These are phyloP conservation scores for Orbilia oligospora DNA, from an alignment of 2,329 filamentous ascomycete genomes.

Conservation along the genomic window DNA sequence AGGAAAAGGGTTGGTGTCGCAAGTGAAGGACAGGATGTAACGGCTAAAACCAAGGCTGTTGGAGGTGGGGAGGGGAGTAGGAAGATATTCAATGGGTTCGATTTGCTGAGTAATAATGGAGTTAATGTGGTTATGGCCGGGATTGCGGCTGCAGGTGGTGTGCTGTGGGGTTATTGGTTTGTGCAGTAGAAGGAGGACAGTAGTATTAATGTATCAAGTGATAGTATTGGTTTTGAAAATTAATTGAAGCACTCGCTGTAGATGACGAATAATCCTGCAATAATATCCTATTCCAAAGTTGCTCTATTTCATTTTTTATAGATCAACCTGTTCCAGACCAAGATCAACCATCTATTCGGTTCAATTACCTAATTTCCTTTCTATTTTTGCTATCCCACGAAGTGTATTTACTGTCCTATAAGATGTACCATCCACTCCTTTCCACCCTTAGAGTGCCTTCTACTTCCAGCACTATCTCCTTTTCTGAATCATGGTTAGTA, in stretches of 20 bases:
- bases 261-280: too few relatives aligned
- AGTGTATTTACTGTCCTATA: too few relatives aligned
- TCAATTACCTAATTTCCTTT: too few relatives aligned
- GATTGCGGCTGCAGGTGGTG: conserved; percentile 79
- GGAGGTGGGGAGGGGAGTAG: conserved; percentile 71
- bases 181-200: conserved; percentile 55
- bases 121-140: conserved; percentile 94
- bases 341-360: too few relatives aligned
- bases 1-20: conserved; percentile 64
- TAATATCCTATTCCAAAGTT: too few relatives aligned
- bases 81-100: conserved; percentile 77
- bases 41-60: conserved; percentile 66
- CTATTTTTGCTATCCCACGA: too few relatives aligned
- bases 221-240: background rate
- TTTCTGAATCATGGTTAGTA: too few relatives aligned
- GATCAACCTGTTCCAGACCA: too few relatives aligned
- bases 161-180: conserved; percentile 42
- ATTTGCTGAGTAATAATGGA: conserved; percentile 92
- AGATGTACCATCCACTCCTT: too few relatives aligned
- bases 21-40: conserved; percentile 66
- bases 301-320: too few relatives aligned
- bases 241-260: background rate
- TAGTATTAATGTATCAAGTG: background rate
- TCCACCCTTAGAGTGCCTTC: too few relatives aligned
- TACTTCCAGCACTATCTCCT: too few relatives aligned